These are phyloP conservation scores for Annulohypoxylon maeteangense DNA, from an alignment of 495 filamentous ascomycete species.

Conservation along the genomic window DNA sequence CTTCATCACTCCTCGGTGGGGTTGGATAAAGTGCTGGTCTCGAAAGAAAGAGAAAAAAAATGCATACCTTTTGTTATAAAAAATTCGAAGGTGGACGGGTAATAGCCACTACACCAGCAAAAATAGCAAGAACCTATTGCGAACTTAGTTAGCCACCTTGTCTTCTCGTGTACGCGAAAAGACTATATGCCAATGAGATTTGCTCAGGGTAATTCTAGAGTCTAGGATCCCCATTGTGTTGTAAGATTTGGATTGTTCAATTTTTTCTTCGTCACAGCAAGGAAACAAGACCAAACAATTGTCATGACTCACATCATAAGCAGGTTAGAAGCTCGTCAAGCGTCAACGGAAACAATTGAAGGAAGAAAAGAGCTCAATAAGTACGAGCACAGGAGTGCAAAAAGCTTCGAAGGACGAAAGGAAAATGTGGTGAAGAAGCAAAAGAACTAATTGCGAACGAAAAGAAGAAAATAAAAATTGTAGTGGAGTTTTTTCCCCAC, in stretches of 20 bases:
- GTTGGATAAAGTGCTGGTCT: conserved; percentile 4
- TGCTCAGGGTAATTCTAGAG: conserved; percentile 79
- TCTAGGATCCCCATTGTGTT: conserved; percentile 71
- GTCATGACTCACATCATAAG: conserved; percentile 31
- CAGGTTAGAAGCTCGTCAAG: conserved; percentile 25
- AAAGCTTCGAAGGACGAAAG: not conserved
- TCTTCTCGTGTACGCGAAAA: not conserved
- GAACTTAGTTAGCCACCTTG: conserved; percentile 13
- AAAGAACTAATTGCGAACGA: conserved; percentile 28
- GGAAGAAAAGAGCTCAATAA: not conserved
- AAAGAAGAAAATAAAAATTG: conserved; percentile 30
- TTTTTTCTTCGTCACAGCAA: conserved; percentile 65
- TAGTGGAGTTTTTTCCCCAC: conserved; percentile 21
- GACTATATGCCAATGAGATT: conserved; percentile 28
- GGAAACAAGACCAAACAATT: conserved; percentile 16
- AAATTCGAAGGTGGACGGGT: not conserved
- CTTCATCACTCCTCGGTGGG: conserved; percentile 76
- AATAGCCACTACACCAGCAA: not conserved
- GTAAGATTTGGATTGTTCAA: conserved; percentile 89
- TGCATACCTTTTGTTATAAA: conserved; percentile 42
- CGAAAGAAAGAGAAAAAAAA: conserved; percentile 12
- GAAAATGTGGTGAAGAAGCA: conserved; percentile 16
- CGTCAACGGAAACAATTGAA: not conserved
- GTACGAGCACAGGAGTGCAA: not conserved
- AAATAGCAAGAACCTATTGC: conserved; percentile 9